Evolutionary conservation across 345 rosid species (phyloP), one percentile per base, ranked within the genome.

Genomic region (Combretum micranthum): DNA sequence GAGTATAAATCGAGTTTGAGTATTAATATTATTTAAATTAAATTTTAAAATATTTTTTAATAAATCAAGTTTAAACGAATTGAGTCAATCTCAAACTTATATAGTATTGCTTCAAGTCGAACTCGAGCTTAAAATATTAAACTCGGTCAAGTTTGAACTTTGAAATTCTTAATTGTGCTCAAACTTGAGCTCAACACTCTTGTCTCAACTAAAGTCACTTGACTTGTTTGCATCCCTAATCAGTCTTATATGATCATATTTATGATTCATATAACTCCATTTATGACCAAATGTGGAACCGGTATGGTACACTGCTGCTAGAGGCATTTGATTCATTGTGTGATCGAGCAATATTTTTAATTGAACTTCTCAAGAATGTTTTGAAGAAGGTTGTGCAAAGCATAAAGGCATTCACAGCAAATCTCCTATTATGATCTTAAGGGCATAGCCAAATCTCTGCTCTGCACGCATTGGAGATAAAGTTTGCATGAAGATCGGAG

Each of bases 401-500:
- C 69, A 44, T 51, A 73, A 77, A 64, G 92, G 74, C 71, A 81
- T 91, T 50, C 80, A 79, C 52, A 82, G 90, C 68, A 69, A 95
- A 56, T 85, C 92, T 52, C 60, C 84, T 16, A 56, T 91, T 54
- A 70, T 60, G 19, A 71, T 88, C 62, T 44, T 82, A 53, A 86
- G 84, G 69, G 87, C 95, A 10, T 74, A 77, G 51, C 72, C 89
- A 45, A 84, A 81, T 62, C 76, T 91, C 52, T 91, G 84, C 56
- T 77, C 88, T 20, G 92, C 98, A 47, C 60, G 78, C 49, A 73
- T 84, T 21, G 96, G 85, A 32, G 98, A 81, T 63, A 87, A 84
- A 56, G 56, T 87, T 44, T 79, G 87, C 59, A 81, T 87, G 92
- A 91, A 91, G 79, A 70, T 91, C 39, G 96, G 98, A 49, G 88